Base-by-base conservation (phyloP, 257 asterid species). In the Primulina eburnea region DNA sequence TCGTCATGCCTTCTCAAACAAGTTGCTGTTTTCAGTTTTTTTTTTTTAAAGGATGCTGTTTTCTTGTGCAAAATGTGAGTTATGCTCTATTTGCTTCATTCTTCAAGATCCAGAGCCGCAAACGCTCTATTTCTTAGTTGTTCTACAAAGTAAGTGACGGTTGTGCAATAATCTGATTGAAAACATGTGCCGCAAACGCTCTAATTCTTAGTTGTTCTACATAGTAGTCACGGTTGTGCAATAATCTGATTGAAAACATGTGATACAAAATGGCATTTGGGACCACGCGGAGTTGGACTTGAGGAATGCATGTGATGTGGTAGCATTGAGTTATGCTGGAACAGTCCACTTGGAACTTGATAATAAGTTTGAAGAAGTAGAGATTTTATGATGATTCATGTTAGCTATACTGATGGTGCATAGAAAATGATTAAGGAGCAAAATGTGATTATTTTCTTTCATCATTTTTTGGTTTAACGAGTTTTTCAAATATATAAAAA, bases 1-100 rank as follows among this genome's bases (percentile, higher is more conserved):
- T 71, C 16, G 33, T 61, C 5, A 4, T 2, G 34, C 63, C 26
- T 28, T 40, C 8, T 24, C 33, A 57, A 34, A 64, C 40, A 52
- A 55, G 65, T 55, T 4, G 43, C 38, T 34, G 59, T 34, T 53
- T 59, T 43, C 40, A 30, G 0, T 24, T 24, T 24, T 0, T 24
- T 24, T 24, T 24, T 24, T 24, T 24, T 24, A 24, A 24, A 24
- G 1, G 65, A 64, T 2, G 43, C n/a, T 24, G 59, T 34, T 53
- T 59, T 43, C 55, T 43, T 73, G 14, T 56, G 71, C 28, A 37
- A 32, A 71, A 64, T 18, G 40, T 28, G 66, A 37, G 6, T 21
- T 26, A 2, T 40, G 18, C 29, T 40, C 11, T 56, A 10, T 33
- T 26, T 9, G 20, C 37, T 55, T 2, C 40, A 38, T 66, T 69